These are phyloP conservation scores for Fusarium tjaetaba DNA, from an alignment of 2,329 filamentous ascomycete species.

Conservation along the genomic window DNA sequence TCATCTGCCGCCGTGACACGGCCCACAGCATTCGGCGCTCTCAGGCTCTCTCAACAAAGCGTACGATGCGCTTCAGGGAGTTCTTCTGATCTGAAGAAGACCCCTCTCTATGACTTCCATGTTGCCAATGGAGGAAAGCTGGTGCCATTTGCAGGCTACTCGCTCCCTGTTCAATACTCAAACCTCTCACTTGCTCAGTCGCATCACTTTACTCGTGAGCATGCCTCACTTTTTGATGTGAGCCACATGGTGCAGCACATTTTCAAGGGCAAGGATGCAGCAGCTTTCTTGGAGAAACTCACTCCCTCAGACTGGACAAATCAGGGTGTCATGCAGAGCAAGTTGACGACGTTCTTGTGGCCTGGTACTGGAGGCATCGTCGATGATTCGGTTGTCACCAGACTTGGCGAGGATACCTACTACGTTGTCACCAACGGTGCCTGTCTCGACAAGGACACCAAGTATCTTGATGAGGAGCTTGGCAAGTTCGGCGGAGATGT, in stretches of 20 bases:
- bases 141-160: slow-evolving; percentile 93
- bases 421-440: slow-evolving; percentile 97
- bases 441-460: slow-evolving; percentile 87
- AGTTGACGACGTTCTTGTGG: slow-evolving; percentile 85
- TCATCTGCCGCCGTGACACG: slow-evolving; percentile 27
- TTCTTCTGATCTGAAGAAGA: slow-evolving; percentile 62
- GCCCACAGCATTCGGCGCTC: slow-evolving; percentile 34
- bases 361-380: slow-evolving; percentile 87
- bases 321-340: slow-evolving; percentile 75
- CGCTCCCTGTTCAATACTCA: slow-evolving; percentile 92
- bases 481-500: slow-evolving; percentile 62
- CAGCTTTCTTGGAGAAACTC: slow-evolving; percentile 82
- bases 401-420: slow-evolving; percentile 77
- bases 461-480: slow-evolving; percentile 78
- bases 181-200: slow-evolving; percentile 82
- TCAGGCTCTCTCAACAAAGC: slow-evolving; percentile 35
- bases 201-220: slow-evolving; percentile 87
- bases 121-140: slow-evolving; percentile 85
- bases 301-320: slow-evolving; percentile 78
- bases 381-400: slow-evolving; percentile 92
- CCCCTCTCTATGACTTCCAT: slow-evolving; percentile 82
- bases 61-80: slow-evolving; percentile 44
- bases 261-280: slow-evolving; percentile 82
- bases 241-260: slow-evolving; percentile 96
- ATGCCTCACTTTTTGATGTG: slow-evolving; percentile 94